Base-by-base conservation (phyloP, 345 rosid genomes). In the Gynandropsis gynandra region DNA sequence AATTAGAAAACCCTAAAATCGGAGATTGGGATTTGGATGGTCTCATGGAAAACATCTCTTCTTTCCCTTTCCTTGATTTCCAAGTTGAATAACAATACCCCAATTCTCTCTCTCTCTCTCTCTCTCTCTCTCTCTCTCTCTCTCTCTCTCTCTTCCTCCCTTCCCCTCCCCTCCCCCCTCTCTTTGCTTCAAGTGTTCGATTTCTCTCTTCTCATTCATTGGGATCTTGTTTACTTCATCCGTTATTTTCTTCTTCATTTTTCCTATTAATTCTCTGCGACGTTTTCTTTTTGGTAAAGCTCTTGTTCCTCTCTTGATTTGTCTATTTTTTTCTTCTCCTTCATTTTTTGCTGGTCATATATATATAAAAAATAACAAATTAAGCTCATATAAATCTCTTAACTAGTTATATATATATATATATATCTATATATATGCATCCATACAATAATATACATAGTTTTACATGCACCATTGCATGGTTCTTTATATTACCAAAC, bases 21-120 rank as follows among this genome's bases (percentile, higher is more conserved):
- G 97, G 87, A 70, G 97, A 85, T 53, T 89, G 97, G 95, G 97
- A 81, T 65, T 72, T 85, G 12, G 95, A 89, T 59, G 84, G 81
- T 60, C 76, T 89, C 50, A 78, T 86, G 65, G 82, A 76, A 50
- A 78, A 83, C 42, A 67, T 74, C 43, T 71, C 85, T 31, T 75
- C 88, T 59, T 81, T 81, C 45, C 90, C 95, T 51, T 80, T 76
- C 55, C 89, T 79, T 75, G 93, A 89, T 75, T 86, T 80, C 80
- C 87, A 86, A 64, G 64, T 73, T 62, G 80, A 73, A 51, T 82
- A 57, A 69, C 58, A 37, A 9, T 63, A 16, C 24, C 37, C 32
- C 58, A 44, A n/a, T 4, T 6, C 16, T 34, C 27, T 47, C 15
- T 21, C 51, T 19, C 52, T 43, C 42, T 48, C 45, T 38, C 61